Conservation (phyloP, 176 grass and related monocot genomes). For the Aegilops longissima region DNA sequence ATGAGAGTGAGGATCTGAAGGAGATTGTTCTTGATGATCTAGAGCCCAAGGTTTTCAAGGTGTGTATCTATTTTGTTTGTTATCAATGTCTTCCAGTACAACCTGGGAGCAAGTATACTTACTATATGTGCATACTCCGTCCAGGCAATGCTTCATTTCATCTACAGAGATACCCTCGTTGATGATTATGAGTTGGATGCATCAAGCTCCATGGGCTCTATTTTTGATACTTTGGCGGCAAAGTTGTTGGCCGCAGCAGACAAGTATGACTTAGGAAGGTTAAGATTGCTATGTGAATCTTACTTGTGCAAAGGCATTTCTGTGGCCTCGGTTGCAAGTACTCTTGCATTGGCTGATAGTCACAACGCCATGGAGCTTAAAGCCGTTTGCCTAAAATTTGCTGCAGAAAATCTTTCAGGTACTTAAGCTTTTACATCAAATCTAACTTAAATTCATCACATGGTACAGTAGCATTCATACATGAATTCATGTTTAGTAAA, state of each 20-base stretch:
- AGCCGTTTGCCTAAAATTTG: slow-evolving; percentile 86
- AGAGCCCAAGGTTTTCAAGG: slow-evolving; percentile 95
- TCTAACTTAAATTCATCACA: not conserved
- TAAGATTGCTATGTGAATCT: slow-evolving; percentile 78
- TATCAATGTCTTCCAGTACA: not conserved
- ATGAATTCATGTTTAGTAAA: not conserved
- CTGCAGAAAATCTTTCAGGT: slow-evolving; percentile 95
- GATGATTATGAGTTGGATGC: slow-evolving; percentile 64
- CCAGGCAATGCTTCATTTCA: slow-evolving; percentile 86
- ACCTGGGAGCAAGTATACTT: not conserved
- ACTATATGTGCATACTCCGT: slow-evolving; percentile 12
- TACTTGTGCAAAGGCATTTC: slow-evolving; percentile 85
- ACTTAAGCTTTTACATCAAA: slow-evolving; percentile 15
- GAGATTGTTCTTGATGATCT: slow-evolving; percentile 71
- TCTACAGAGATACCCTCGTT: slow-evolving; percentile 86
- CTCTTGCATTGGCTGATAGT: slow-evolving; percentile 74
- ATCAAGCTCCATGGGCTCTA: slow-evolving; percentile 61
- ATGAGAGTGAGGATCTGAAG: slow-evolving; percentile 29
- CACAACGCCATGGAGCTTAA: slow-evolving; percentile 86
- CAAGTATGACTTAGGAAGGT: slow-evolving; percentile 72
- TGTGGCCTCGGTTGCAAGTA: slow-evolving; percentile 66
- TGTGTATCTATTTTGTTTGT: slow-evolving; percentile 32
- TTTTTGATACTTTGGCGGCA: slow-evolving; percentile 69
- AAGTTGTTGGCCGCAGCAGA: slow-evolving; percentile 90
- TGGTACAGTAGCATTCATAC: not conserved